These are phyloP conservation scores for Penicillium sp. DNA, from an alignment of 2,329 filamentous ascomycete species.

Conservation along the genomic window DNA sequence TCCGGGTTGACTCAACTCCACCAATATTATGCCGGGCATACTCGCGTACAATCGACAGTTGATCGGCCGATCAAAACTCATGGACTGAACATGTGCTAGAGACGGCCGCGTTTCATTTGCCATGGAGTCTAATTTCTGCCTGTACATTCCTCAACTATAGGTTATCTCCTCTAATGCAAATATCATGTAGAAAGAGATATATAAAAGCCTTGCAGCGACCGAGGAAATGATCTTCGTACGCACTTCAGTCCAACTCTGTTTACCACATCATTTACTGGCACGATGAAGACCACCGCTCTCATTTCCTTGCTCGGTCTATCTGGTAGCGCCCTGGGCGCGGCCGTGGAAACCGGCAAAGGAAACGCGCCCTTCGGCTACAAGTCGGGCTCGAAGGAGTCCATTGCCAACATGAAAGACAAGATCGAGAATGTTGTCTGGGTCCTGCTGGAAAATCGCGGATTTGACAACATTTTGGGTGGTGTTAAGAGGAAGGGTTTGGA, in stretches of 20 bases:
- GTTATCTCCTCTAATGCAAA: not conserved
- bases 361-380: constrained; percentile 23
- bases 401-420: constrained; percentile 34
- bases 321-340: constrained; percentile 16
- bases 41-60: not conserved
- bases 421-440: constrained; percentile 36
- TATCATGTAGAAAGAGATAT: not conserved
- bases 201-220: constrained; percentile 11
- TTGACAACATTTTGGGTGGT: constrained; percentile 41
- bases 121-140: too few relatives aligned
- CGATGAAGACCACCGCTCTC: constrained; percentile 23
- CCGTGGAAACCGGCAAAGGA: constrained; percentile 1
- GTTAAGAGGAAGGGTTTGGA: constrained; percentile 36
- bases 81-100: not conserved
- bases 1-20: not conserved
- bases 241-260: not conserved
- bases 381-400: constrained; percentile 30
- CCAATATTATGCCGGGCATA: not conserved
- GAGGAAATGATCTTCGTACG: constrained; percentile 14
- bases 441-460: constrained; percentile 38
- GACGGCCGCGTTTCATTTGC: not conserved
- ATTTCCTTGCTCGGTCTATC: constrained; percentile 20
- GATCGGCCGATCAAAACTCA: not conserved
- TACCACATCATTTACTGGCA: not conserved
- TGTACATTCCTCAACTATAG: not conserved